Evolutionary conservation across 2,329 filamentous ascomycete genomes (phyloP), one percentile per base, ranked within the genome.

Genomic region (Tolypocladium ophioglossoides): DNA sequence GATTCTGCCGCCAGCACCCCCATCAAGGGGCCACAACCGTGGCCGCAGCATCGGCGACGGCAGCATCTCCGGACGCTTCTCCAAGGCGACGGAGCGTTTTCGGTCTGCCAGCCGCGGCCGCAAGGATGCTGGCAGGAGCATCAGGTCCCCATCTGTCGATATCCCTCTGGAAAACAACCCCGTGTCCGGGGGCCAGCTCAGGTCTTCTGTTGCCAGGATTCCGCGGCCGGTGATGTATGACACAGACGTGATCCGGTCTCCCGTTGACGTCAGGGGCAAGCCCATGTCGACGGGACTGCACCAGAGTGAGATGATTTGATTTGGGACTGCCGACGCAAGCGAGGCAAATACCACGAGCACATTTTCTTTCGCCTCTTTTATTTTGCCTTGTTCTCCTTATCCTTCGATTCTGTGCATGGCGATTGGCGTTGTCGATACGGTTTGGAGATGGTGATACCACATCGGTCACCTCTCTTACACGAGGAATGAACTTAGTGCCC

Each of bases 31-130:
- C 22, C 82, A 85, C 63, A 75, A 66, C 59, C 79, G 83, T 30
- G 80, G 81, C 11, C 76, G 80, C 51, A 84, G 80, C 66, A 75
- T 68, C 56, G 75, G 72, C 34, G 78, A 81, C 51, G 74, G 72
- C 57, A 74, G 74, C 64, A 71, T 84, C 56, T 72, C 78, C 2
- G 75, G 75, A 3, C 78, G 80, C 35, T 68, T 83, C 57, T 76
- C 74, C 55, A 80, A 81, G 49, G 79, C 79, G 0, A 81, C 80
- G 0, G 82, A 84, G 61, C 76, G 79, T 50, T 76, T 84, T 62
- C 77, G 82, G 22, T 84, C 80, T 4, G 80, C 72, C 2, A 84
- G 80, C 64, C 78, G 81, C 18, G 76, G 75, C 51, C 74, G 76
- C 46, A 79, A 78, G 59, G 75, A 74, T 56, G 58, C 62, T 35